Evolutionary conservation across 1,284 basidiomycete genomes (phyloP).

Genomic region (Moniliella sp.): DNA sequence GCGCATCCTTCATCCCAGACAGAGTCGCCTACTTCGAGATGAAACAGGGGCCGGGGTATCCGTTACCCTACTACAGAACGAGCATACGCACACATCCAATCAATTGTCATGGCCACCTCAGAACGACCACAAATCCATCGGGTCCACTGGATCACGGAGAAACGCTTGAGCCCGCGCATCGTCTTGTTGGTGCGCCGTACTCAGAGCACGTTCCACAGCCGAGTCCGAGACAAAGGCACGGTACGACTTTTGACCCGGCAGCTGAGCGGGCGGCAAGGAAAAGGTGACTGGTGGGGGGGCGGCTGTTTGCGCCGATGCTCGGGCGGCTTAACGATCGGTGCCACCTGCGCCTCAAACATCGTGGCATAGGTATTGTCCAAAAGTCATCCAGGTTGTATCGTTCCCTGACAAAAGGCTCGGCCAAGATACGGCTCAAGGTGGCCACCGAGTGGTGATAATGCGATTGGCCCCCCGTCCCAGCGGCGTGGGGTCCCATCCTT

Average conservation of each 20-base stretch:
- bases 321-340: conserved; percentile 43
- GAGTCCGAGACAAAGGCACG: neutral
- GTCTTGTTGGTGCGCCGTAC: neutral
- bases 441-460: conserved; percentile 71
- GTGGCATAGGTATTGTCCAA: conserved; percentile 82
- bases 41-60: too few relatives aligned
- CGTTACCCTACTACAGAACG: too few relatives aligned
- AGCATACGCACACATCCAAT: too few relatives aligned
- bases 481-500: neutral
- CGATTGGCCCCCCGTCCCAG: conserved; percentile 32
- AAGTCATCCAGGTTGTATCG: conserved; percentile 83
- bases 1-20: too few relatives aligned
- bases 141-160: neutral
- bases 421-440: conserved; percentile 62
- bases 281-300: neutral
- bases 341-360: conserved; percentile 69
- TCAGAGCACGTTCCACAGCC: neutral
- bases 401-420: conserved; percentile 71
- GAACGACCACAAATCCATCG: neutral
- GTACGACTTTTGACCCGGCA: neutral
- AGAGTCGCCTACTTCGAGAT: too few relatives aligned
- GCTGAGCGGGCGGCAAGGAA: neutral
- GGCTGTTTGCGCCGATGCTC: neutral
- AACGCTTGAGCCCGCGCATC: neutral
- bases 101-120: too few relatives aligned